These are phyloP conservation scores for Mallotus repandus DNA, from an alignment of 441 rosid genomes.

Conservation along the genomic window DNA sequence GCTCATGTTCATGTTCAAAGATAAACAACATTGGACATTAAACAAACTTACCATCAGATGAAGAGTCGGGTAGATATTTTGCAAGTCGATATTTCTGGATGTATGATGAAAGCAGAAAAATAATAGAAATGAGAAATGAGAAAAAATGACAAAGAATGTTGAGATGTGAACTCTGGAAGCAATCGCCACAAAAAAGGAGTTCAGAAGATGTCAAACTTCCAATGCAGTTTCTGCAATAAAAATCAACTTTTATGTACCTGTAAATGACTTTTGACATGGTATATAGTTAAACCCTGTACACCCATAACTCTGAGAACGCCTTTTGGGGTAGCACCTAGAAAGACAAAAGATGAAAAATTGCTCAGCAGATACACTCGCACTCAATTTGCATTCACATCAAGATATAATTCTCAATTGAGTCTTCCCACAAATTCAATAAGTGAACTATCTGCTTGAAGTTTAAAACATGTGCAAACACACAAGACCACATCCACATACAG, in stretches of 20 bases:
- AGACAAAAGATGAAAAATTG: conserved; percentile 4
- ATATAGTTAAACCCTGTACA: conserved; percentile 92
- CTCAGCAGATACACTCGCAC: not conserved
- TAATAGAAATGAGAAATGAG: conserved; percentile 6
- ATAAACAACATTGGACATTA: conserved; percentile 21
- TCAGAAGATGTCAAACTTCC: not conserved
- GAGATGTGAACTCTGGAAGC: not conserved
- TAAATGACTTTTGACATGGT: conserved; percentile 97
- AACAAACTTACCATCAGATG: conserved; percentile 69
- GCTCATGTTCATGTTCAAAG: conserved; percentile 1
- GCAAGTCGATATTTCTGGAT: conserved; percentile 96
- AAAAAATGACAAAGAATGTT: conserved; percentile 14
- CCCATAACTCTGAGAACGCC: conserved; percentile 99
- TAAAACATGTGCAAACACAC: not conserved
- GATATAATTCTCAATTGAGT: not conserved
- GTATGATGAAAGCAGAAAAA: conserved; percentile 20
- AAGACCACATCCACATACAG: not conserved
- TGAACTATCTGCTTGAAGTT: not conserved
- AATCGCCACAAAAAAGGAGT: not conserved
- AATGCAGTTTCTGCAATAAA: not conserved
- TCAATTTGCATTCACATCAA: not conserved
- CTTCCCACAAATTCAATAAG: not conserved
- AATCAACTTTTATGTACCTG: conserved; percentile 50
- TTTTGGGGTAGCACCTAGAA: conserved; percentile 94
- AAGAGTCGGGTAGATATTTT: conserved; percentile 92